phyloP scores from a whole-genome alignment of 768 basidiomycete genomes.

The Rhizopogon salebrosus region DNA sequence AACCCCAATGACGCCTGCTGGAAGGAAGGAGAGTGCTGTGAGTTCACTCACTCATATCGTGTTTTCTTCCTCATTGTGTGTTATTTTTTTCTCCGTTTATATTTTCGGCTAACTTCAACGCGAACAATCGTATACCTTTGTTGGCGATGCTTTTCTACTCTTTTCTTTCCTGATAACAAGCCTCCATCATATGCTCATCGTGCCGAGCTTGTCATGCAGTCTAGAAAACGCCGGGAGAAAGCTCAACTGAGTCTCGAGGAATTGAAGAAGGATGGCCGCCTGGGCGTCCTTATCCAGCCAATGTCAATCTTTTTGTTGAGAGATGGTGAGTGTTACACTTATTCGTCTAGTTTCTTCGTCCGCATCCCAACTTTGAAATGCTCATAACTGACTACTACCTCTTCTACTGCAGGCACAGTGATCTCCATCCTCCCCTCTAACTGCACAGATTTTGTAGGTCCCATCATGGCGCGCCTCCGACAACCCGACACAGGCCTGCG shows the following conservation, averaged over 20 bases:
- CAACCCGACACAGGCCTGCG: conserved; percentile 57
- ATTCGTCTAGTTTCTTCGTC: neutral
- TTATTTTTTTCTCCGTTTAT: neutral
- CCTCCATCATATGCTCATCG: neutral
- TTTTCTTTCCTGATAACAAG: neutral
- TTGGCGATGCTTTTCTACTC: neutral
- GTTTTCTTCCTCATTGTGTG: neutral
- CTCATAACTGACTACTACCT: neutral
- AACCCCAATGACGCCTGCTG: neutral
- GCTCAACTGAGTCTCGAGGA: conserved; percentile 15
- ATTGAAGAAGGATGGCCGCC: conserved; percentile 50
- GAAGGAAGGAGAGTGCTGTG: conserved; percentile 7
- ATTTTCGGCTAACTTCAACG: neutral
- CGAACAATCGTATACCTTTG: neutral
- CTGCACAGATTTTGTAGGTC: conserved; percentile 44
- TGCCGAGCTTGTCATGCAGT: neutral
- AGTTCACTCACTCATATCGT: neutral
- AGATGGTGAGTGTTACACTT: conserved; percentile 39
- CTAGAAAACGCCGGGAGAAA: conserved; percentile 8
- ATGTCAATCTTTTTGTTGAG: conserved; percentile 66
- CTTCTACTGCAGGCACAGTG: conserved; percentile 43
- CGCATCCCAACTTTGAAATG: neutral
- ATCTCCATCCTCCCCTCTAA: conserved; percentile 51
- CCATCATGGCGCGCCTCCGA: conserved; percentile 53
- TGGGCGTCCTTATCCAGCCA: conserved; percentile 54